phyloP scores from a whole-genome alignment of 148 eudicot genomes.

The Suaeda aralocaspica region DNA sequence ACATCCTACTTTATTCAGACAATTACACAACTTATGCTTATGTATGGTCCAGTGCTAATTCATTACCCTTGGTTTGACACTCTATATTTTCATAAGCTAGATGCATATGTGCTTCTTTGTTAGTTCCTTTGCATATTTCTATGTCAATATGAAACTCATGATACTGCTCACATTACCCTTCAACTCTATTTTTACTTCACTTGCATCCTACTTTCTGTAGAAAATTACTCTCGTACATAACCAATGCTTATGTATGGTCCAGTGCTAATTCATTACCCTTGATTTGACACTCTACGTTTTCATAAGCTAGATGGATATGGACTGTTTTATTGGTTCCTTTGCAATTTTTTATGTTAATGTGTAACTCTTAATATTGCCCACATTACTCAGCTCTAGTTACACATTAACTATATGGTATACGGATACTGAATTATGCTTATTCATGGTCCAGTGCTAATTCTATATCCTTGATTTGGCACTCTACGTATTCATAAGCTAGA shows the following conservation, averaged over 20 bases:
- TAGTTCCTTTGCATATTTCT: slow-evolving; percentile 14
- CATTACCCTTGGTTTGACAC: slow-evolving; percentile 24
- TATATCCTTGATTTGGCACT: slow-evolving; percentile 28
- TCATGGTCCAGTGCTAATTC: slow-evolving; percentile 24
- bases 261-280: slow-evolving; percentile 29
- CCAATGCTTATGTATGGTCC: slow-evolving; percentile 33
- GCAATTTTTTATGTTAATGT: slow-evolving; percentile 19
- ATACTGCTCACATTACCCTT: too few relatives aligned
- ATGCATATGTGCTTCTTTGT: slow-evolving; percentile 16
- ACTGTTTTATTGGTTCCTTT: slow-evolving; percentile 20
- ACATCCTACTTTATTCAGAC: too few relatives aligned
- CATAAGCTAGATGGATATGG: slow-evolving; percentile 28
- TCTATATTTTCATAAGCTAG: slow-evolving; percentile 38
- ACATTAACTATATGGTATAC: too few relatives aligned
- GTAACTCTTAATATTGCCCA: too few relatives aligned
- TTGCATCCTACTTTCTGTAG: too few relatives aligned
- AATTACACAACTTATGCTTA: slow-evolving; percentile 13
- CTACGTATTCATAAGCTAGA: slow-evolving; percentile 39
- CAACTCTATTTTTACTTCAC: too few relatives aligned
- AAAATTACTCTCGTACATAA: too few relatives aligned
- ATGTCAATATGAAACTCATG: too few relatives aligned
- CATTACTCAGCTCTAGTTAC: too few relatives aligned
- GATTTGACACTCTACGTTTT: slow-evolving; percentile 33
- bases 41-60: slow-evolving; percentile 39
- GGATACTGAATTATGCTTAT: too few relatives aligned